Base-by-base conservation (phyloP, 1,284 basidiomycete genomes). In the Singerocomus inundabilis region DNA sequence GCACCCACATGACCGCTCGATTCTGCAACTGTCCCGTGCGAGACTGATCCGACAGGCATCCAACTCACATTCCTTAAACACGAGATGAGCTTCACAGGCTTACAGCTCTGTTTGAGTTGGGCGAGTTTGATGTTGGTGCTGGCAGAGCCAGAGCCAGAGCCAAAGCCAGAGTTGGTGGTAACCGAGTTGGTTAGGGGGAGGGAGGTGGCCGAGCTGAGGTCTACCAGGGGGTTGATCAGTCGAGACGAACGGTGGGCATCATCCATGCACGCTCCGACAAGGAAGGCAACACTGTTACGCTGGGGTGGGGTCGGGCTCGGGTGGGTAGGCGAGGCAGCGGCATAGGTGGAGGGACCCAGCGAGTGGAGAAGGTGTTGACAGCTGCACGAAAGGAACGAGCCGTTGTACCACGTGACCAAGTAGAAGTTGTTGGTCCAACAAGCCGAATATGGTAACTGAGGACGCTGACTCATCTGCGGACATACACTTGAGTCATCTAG, bases 291-390 rank as follows among this genome's bases (percentile, higher is more conserved):
- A 3, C 87, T 90, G 13, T n/a, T n/a, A n/a, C n/a, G 25, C n/a
- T 6, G 37, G 6, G 31, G 9, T 12, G 24, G 6, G 30, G n/a
- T 15, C 9, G 15, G 16, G 3, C 38, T 9, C 4, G 52, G 42
- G n/a, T 40, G 32, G 4, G 83, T 76, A 0, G 82, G 70, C 0
- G 81, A 82, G 1, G 85, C 80, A 2, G 84, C 75, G 4, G 87
- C 87, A 66, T 86, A 91, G 1, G 86, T 86, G 5, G 82, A 78
- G 51, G 2, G 84, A 81, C n/a, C n/a, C n/a, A 9, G 83, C 77
- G 26, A 85, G 72, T 58, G 16, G 68, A 60, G 28, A 89, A n/a
- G 71, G 18, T 84, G 77, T 86, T 83, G n/a, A n/a, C n/a, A n/a
- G n/a, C n/a, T n/a, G n/a, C n/a, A n/a, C n/a, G n/a, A n/a, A n/a